Evolutionary conservation across 2,329 filamentous ascomycete species (phyloP), one percentile per base, ranked within the genome.

Genomic region (Fusarium sp.): DNA sequence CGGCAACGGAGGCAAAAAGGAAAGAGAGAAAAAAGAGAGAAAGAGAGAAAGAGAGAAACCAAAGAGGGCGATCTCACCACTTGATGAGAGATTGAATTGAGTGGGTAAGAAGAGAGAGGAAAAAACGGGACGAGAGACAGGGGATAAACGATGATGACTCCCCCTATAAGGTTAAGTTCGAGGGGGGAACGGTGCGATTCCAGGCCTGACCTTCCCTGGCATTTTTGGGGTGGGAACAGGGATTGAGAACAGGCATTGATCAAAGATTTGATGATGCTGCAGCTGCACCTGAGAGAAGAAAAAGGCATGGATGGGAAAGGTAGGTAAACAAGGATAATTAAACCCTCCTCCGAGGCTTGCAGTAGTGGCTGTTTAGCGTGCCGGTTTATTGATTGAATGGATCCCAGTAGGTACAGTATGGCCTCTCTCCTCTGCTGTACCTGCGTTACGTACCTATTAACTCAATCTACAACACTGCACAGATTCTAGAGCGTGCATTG

Each of bases 371-470:
- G 23, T 70, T 40, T 74, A 74, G 72, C 67, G 71, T 54, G 60
- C 41, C 68, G 72, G 65, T 72, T 74, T 74, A 74, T 75, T 74
- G 72, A 74, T 62, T 72, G 71, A 71, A 23, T 72, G 71, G 70
- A 23, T 23, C 34, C 26, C 5, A 36, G 57, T n/a, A n/a, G n/a
- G n/a, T n/a, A n/a, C n/a, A n/a, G n/a, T 49, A 41, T 46, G 38
- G 33, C n/a, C 46, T 23, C 23, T 12, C 31, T 9, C 16, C 36
- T 37, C 16, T 37, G 16, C 10, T 16, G 16, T 61, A 38, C 38
- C 20, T 30, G 49, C 57, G 23, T 49, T 31, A 57, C 60, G 16
- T 44, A 5, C n/a, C n/a, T 23, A 33, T 10, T 56, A 30, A 30
- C 4, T 23, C 23, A 23, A 23, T 23, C 23, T 23, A 5, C 5